Evolutionary conservation across 1,284 basidiomycete genomes (phyloP), one percentile per base, ranked within the genome.

Genomic region (Moesziomyces globuligerus): DNA sequence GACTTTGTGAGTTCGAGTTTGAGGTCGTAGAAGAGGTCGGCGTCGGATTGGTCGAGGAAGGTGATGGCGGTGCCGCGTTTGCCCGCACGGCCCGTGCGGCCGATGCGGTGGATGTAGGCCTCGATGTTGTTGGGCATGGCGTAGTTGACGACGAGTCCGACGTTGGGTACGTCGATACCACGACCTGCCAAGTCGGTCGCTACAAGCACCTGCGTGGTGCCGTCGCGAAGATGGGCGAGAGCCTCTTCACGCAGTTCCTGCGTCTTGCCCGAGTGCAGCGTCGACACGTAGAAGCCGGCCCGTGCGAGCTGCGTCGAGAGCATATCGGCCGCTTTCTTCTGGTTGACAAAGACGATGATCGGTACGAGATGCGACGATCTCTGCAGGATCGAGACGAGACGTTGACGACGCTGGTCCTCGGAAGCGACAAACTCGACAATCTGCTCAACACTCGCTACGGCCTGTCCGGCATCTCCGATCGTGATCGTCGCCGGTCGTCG

Each of bases 291-390:
- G 90, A 92, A 94, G 1, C 92, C 92, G 36, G 89, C 90, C 53
- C 92, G 90, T 49, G 89, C 88, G 8, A 98, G 86, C 79, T 96
- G 94, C 82, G 92, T 92, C 37, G 92, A 90, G 21, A 99, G 91
- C 88, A 92, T 90, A 80, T 99, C 95, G 42, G 94, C 95, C 7
- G 92, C 94, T 86, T 95, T 95, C 87, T 98, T 98, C 84, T 98
- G 94, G 84, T 98, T 98, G 86, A 97, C 94, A 84, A 98, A 99
- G 13, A 95, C 91, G 72, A 99, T 98, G 79, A 98, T 98, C 1
- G 96, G 96, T 24, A 95, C 89, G 24, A 89, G 84, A 83, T 90
- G 92, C 52, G 87, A 86, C 62, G 88, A 90, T 2, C 29, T 43
- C 84, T 93, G 92, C 81, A 99, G 89, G 75, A 98, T 92, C 74